Evolutionary conservation across 441 rosid species (phyloP).

Genomic region (Eutrema salsugineum): DNA sequence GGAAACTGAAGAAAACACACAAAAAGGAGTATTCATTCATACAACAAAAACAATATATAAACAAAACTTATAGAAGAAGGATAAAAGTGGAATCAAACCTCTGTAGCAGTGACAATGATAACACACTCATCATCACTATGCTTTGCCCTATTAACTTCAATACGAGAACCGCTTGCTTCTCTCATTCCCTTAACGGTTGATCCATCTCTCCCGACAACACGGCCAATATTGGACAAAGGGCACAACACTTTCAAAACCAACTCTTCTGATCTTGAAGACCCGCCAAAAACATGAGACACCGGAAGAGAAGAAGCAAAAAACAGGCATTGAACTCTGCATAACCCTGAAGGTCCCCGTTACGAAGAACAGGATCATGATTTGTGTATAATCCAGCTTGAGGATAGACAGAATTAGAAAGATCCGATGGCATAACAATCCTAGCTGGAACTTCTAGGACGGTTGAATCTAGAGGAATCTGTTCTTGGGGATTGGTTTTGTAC

Average conservation of each 20-base stretch:
- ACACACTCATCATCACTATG: conserved; percentile 54
- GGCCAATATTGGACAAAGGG: conserved; percentile 73
- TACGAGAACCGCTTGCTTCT: conserved; percentile 75
- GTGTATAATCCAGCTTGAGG: conserved; percentile 61
- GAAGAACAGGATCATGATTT: conserved; percentile 47
- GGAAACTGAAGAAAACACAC: conserved; percentile 27
- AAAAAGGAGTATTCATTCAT: neutral
- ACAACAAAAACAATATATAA: neutral
- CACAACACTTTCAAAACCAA: conserved; percentile 63
- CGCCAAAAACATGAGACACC: conserved; percentile 48
- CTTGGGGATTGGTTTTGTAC: conserved; percentile 72
- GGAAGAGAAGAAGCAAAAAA: conserved; percentile 65
- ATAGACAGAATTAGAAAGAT: conserved; percentile 48
- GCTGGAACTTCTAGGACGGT: conserved; percentile 54
- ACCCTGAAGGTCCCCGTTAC: conserved; percentile 43
- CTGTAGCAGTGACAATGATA: conserved; percentile 60
- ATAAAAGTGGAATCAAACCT: conserved; percentile 20
- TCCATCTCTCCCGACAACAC: conserved; percentile 88
- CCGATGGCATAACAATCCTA: conserved; percentile 69
- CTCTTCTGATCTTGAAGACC: conserved; percentile 59
- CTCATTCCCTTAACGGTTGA: conserved; percentile 71
- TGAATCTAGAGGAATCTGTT: conserved; percentile 80
- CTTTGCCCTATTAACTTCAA: conserved; percentile 74
- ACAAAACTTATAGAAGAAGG: neutral
- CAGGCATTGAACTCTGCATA: conserved; percentile 65